phyloP scores from a whole-genome alignment of 2,329 filamentous ascomycete species.

The Teratosphaeria pseudoeucalypti region DNA sequence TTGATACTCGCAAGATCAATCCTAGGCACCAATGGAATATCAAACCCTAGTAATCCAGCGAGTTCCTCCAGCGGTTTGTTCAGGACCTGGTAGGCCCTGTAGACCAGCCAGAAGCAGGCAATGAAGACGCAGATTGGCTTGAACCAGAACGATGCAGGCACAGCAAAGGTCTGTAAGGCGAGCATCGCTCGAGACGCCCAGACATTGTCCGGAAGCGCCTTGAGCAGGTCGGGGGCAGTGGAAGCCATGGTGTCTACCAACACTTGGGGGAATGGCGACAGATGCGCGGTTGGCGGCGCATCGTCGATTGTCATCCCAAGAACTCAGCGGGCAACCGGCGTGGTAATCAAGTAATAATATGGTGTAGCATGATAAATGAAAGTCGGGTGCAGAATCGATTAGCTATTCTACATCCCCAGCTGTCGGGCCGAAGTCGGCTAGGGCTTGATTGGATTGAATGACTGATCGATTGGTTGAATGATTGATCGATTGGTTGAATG shows the following conservation, averaged over 20 bases:
- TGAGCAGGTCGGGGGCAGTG: not conserved
- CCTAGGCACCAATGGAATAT: conserved; percentile 81
- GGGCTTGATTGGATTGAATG: not conserved
- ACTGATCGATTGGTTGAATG: not conserved
- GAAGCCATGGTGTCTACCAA: not conserved
- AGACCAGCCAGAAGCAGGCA: conserved; percentile 45
- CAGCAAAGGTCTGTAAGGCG: not conserved
- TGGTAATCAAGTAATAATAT: too few species aligned
- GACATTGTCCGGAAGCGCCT: not conserved
- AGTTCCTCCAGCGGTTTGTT: conserved; percentile 85
- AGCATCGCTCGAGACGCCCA: not conserved
- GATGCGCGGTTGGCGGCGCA: not conserved
- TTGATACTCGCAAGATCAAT: conserved; percentile 86
- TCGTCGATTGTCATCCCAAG: not conserved
- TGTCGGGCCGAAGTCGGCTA: not conserved
- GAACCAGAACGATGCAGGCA: conserved; percentile 5
- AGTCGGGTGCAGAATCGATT: not conserved
- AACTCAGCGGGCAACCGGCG: not conserved
- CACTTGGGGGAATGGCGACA: not conserved
- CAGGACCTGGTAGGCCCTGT: conserved; percentile 77
- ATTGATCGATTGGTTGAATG: too few species aligned
- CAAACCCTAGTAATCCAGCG: conserved; percentile 77
- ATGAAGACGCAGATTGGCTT: conserved; percentile 10
- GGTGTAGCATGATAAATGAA: not conserved
- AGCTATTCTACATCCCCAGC: not conserved